phyloP scores from a whole-genome alignment of 2,329 filamentous ascomycete genomes.

The Neodidymelliopsis sp. region DNA sequence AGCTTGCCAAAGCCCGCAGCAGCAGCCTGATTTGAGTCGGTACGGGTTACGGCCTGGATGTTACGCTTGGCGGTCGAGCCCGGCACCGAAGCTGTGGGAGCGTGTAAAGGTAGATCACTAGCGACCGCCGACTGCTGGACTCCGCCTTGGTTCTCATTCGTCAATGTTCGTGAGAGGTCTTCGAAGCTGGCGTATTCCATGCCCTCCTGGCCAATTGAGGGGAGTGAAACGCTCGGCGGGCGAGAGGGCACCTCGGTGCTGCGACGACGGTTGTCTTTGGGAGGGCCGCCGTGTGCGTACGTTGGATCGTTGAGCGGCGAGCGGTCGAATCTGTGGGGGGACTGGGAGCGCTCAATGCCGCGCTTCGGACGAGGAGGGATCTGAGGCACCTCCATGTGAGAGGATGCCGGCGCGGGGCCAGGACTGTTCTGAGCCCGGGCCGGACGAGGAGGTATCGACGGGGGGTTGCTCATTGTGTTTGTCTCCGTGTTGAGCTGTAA shows the following conservation, averaged over 20 bases:
- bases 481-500: constrained; percentile 18
- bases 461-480: constrained; percentile 55
- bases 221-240: constrained; percentile 79
- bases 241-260: constrained; percentile 60
- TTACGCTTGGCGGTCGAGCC: constrained; percentile 81
- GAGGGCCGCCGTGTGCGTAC: constrained; percentile 55
- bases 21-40: constrained; percentile 86
- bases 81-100: constrained; percentile 86
- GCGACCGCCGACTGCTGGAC: constrained; percentile 80
- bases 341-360: constrained; percentile 75
- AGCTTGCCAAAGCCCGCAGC: constrained; percentile 80
- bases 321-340: constrained; percentile 79
- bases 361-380: constrained; percentile 80
- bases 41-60: constrained; percentile 84
- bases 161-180: constrained; percentile 44
- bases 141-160: constrained; percentile 48
- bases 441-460: constrained; percentile 70
- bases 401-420: constrained; percentile 47
- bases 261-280: constrained; percentile 45
- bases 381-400: constrained; percentile 66
- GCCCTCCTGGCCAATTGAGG: constrained; percentile 88
- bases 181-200: constrained; percentile 79
- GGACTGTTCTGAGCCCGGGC: constrained; percentile 59
- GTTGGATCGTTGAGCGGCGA: constrained; percentile 82
- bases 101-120: constrained; percentile 84